Conservation (phyloP, 75 land plant genomes). For the Selaginella tamariscina region DNA sequence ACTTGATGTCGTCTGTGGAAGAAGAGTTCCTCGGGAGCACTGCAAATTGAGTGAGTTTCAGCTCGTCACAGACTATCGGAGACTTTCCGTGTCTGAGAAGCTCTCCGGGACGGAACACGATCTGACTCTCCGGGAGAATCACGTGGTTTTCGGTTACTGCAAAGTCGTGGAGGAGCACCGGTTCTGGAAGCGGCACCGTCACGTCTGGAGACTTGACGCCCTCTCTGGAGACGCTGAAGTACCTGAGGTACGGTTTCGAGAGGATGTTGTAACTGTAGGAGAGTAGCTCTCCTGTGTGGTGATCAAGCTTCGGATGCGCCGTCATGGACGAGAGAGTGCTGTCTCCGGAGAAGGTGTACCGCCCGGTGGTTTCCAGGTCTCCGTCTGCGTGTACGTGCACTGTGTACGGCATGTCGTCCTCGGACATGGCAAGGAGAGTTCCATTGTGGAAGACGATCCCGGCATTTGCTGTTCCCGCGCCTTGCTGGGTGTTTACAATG, state of each 20-base stretch:
- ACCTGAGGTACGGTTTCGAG: slow-evolving; percentile 32
- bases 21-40: neutral
- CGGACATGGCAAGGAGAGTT: slow-evolving; percentile 45
- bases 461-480: slow-evolving; percentile 59
- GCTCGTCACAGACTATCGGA: neutral
- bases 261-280: slow-evolving; percentile 33
- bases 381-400: slow-evolving; percentile 29
- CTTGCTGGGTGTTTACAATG: slow-evolving; percentile 26
- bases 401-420: slow-evolving; percentile 56
- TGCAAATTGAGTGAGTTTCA: neutral
- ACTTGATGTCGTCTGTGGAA: neutral
- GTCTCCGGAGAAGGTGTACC: slow-evolving; percentile 33
- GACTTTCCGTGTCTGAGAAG: neutral
- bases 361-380: slow-evolving; percentile 43
- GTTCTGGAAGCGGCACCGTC: slow-evolving; percentile 26
- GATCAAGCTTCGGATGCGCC: slow-evolving; percentile 62
- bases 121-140: slow-evolving; percentile 40
- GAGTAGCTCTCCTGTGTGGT: slow-evolving; percentile 32
- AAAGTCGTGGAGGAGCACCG: slow-evolving; percentile 51
- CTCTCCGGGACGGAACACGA: slow-evolving; percentile 28
- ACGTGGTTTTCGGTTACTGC: slow-evolving; percentile 38
- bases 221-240: slow-evolving; percentile 32
- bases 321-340: slow-evolving; percentile 48
- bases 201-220: slow-evolving; percentile 42
- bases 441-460: slow-evolving; percentile 35